A percentile compares a stretch with the other conserved stretches of the same genome.
phyloP scores from a whole-genome alignment of 345 rosid genomes.

The Lumnitzera littorea region DNA sequence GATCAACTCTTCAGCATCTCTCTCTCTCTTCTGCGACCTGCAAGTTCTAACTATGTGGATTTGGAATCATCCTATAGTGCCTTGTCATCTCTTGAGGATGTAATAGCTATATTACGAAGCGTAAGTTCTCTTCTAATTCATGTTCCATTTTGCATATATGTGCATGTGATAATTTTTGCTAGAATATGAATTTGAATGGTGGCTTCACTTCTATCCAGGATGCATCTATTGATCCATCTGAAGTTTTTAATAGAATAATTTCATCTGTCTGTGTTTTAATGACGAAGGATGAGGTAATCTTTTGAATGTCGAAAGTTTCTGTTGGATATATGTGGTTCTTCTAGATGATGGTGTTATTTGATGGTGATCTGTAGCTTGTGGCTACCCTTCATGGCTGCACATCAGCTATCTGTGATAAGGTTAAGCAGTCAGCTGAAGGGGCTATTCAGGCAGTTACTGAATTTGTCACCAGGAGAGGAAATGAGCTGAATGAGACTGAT shows the following conservation, averaged over 20 bases:
- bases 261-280: conserved; percentile 67
- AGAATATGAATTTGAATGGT: background rate
- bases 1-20: conserved; percentile 91
- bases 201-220: conserved; percentile 46
- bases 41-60: conserved; percentile 42
- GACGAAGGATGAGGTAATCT: conserved; percentile 66
- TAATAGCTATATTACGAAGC: conserved; percentile 84
- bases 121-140: conserved; percentile 29
- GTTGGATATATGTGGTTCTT: conserved; percentile 8
- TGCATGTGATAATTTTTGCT: conserved; percentile 5
- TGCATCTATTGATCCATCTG: conserved; percentile 97
- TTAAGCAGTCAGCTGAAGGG: conserved; percentile 93
- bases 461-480: conserved; percentile 73
- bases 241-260: conserved; percentile 90
- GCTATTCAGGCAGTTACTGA: conserved; percentile 89
- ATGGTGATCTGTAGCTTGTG: conserved; percentile 62
- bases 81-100: conserved; percentile 92
- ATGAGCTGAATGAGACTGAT: conserved; percentile 65
- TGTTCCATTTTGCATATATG: conserved; percentile 2
- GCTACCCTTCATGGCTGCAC: conserved; percentile 67
- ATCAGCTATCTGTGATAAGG: conserved; percentile 75
- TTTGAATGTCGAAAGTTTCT: conserved; percentile 12
- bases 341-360: conserved; percentile 16
- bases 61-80: conserved; percentile 71
- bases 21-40: conserved; percentile 83